A percentile compares a stretch with the other conserved stretches of the same genome.
phyloP scores from a whole-genome alignment of 192 early-diverging fungal genomes.

The Backusella tuberculispora region DNA sequence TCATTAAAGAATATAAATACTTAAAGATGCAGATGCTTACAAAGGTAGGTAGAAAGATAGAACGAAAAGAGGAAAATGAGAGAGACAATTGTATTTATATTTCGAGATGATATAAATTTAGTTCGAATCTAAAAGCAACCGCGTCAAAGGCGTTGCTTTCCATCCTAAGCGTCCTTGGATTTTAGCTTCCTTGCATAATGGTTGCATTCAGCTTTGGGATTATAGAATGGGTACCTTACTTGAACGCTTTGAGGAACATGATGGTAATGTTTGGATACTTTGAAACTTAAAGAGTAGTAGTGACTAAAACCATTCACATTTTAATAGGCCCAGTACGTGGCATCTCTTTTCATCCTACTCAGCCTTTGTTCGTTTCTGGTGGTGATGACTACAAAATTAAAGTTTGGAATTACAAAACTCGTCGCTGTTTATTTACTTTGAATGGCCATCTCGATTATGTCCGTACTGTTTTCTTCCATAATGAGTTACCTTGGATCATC shows the following conservation, averaged over 20 bases:
- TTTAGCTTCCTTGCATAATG: conserved; percentile 95
- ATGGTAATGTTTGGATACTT: conserved; percentile 64
- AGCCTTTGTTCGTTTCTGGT: conserved; percentile 96
- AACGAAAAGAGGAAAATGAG: background rate
- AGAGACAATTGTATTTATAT: background rate
- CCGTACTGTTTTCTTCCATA: conserved; percentile 95
- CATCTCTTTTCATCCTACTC: conserved; percentile 93
- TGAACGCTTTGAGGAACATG: conserved; percentile 99
- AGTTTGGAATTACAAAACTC: conserved; percentile 99
- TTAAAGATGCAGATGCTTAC: conserved; percentile 80
- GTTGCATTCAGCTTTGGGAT: conserved; percentile 98
- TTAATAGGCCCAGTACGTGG: conserved; percentile 92
- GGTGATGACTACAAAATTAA: conserved; percentile 99
- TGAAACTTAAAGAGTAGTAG: background rate
- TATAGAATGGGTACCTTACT: conserved; percentile 98
- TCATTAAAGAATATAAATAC: conserved; percentile 8
- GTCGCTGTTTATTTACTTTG: conserved; percentile 94
- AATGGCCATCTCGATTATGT: conserved; percentile 99
- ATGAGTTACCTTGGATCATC: conserved; percentile 98
- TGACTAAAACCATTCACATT: background rate
- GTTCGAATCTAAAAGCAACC: conserved; percentile 99
- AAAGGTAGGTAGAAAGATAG: conserved; percentile 60
- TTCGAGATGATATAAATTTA: conserved; percentile 45
- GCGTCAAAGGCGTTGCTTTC: conserved; percentile 95
- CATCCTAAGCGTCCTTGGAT: conserved; percentile 99